These are phyloP conservation scores for Diaporthe helianthi DNA, from an alignment of 2,329 filamentous ascomycete genomes.

Conservation along the genomic window DNA sequence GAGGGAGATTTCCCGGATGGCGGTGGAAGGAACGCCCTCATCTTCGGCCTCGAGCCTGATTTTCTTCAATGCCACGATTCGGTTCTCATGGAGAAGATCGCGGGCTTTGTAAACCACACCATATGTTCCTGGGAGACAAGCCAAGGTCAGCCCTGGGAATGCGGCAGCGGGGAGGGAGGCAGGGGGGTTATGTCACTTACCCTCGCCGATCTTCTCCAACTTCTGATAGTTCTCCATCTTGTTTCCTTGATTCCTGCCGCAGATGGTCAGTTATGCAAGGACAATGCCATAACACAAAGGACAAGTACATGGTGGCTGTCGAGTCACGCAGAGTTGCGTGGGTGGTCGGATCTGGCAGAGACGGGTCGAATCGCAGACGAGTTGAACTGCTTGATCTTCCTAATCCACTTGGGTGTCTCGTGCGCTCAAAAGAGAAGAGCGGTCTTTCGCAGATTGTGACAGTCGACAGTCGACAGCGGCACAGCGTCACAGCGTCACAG, in stretches of 20 bases:
- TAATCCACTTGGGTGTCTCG: slow-evolving; percentile 7
- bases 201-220: slow-evolving; percentile 82
- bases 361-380: background rate
- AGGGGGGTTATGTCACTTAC: slow-evolving; percentile 50
- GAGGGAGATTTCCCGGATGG: slow-evolving; percentile 89
- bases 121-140: slow-evolving; percentile 72
- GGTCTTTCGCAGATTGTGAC: background rate
- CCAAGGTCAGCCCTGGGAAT: background rate
- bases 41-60: slow-evolving; percentile 91
- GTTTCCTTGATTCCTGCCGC: slow-evolving; percentile 1
- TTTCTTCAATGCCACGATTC: slow-evolving; percentile 90
- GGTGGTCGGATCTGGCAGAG: background rate
- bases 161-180: background rate
- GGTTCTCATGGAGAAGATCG: slow-evolving; percentile 77
- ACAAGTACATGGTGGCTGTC: slow-evolving; percentile 1
- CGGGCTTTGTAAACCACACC: slow-evolving; percentile 92
- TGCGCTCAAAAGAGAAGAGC: background rate
- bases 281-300: background rate
- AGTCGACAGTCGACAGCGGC: background rate
- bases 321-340: background rate
- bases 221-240: slow-evolving; percentile 72
- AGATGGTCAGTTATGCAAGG: slow-evolving; percentile 2
- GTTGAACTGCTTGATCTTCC: slow-evolving; percentile 1
- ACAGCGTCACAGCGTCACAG: too few relatives aligned
- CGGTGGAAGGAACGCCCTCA: slow-evolving; percentile 87